These are phyloP conservation scores for Kitagawia praeruptora DNA, from an alignment of 129 eudicot species.

Conservation along the genomic window DNA sequence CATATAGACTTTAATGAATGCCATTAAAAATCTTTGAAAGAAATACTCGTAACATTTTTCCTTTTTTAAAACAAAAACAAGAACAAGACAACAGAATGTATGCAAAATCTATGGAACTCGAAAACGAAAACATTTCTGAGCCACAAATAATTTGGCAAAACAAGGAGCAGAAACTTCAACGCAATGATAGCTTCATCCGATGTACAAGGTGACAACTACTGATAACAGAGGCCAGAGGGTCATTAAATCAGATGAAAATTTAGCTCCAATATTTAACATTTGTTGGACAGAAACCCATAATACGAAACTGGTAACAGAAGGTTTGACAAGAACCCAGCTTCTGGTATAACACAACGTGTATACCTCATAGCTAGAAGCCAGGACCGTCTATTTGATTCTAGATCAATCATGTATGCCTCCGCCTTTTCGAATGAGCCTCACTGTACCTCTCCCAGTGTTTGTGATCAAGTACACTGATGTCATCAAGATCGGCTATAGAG, in stretches of 20 bases:
- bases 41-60: too few relatives aligned
- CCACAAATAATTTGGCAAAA: neutral
- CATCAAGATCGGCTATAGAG: slow-evolving; percentile 86
- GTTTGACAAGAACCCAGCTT: neutral
- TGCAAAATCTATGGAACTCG: neutral
- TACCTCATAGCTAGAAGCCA: neutral
- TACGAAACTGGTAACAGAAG: neutral
- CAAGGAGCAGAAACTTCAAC: neutral
- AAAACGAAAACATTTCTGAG: neutral
- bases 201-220: neutral
- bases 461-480: slow-evolving; percentile 78
- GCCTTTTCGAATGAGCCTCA: slow-evolving; percentile 55
- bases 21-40: neutral
- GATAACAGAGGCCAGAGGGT: neutral
- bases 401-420: slow-evolving; percentile 42
- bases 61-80: too few relatives aligned
- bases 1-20: neutral
- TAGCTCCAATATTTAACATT: neutral
- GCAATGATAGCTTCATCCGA: neutral
- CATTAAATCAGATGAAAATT: neutral
- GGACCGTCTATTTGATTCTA: neutral
- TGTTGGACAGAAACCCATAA: neutral
- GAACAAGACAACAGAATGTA: too few relatives aligned
- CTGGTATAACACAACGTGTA: neutral
- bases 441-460: slow-evolving; percentile 64